Evolutionary conservation across 352 stramenopile species (phyloP).

Genomic region (Phytophthora aleatoria): DNA sequence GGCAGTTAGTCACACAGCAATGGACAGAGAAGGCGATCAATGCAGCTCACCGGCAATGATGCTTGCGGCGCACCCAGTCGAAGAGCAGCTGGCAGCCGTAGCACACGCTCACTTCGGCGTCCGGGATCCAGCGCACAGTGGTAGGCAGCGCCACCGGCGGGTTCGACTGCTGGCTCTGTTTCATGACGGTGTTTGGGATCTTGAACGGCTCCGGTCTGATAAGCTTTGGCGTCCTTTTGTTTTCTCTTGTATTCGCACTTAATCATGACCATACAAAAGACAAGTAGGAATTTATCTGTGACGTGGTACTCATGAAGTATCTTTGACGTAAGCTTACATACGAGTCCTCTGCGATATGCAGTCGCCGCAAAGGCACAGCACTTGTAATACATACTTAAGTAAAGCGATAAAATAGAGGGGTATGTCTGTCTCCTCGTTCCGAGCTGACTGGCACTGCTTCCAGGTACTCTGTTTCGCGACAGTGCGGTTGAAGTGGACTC

Average conservation of each 20-base stretch:
- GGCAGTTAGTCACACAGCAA: neutral
- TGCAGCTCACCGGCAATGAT: slow-evolving; percentile 78
- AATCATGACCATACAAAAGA: neutral
- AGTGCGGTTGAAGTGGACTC: neutral
- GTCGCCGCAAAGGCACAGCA: neutral
- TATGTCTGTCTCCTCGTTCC: neutral
- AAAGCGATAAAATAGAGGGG: slow-evolving; percentile 14
- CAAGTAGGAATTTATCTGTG: neutral
- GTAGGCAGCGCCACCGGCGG: slow-evolving; percentile 33
- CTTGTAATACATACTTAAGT: slow-evolving; percentile 8
- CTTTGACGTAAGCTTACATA: no score
- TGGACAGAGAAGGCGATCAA: slow-evolving; percentile 3
- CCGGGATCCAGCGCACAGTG: slow-evolving; percentile 85
- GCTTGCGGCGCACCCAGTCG: slow-evolving; percentile 89
- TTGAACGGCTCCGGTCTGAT: slow-evolving; percentile 8
- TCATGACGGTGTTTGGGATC: slow-evolving; percentile 16
- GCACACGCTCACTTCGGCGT: slow-evolving; percentile 82
- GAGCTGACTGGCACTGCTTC: neutral
- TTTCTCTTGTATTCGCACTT: slow-evolving; percentile 2
- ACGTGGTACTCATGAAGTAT: neutral
- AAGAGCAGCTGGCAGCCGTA: slow-evolving; percentile 82
- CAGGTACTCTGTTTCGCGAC: neutral
- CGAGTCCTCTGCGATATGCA: neutral
- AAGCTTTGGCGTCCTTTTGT: slow-evolving; percentile 7
- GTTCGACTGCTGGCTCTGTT: slow-evolving; percentile 9